Percentiles rank a stretch among this genome's conserved stretches.
Evolutionary conservation across 73 alveolate genomes (phyloP).

Genomic region (Paraurostyla sp.): DNA sequence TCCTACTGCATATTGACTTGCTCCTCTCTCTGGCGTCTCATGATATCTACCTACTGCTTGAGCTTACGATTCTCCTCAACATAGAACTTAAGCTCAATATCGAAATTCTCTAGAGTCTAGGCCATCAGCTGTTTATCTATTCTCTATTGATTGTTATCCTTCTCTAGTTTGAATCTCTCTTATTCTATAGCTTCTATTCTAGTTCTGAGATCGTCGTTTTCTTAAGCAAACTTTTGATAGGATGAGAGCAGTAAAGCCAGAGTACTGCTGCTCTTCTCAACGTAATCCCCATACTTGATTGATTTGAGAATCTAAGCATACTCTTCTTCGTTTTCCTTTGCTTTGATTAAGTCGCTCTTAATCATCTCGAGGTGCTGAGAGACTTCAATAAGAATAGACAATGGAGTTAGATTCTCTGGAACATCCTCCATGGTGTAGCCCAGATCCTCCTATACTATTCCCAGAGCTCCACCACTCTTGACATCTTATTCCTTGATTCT

Average conservation of each 20-base stretch:
- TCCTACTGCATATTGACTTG: conserved; percentile 5
- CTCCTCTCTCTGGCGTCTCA: conserved; percentile 21
- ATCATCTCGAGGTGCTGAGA: not conserved
- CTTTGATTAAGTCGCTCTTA: not conserved
- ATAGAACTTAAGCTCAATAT: not conserved
- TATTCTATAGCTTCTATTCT: not conserved
- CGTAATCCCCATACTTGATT: not conserved
- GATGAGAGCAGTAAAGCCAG: not conserved
- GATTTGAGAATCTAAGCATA: conserved; percentile 16
- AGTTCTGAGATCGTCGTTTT: conserved; percentile 21
- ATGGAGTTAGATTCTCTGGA: conserved; percentile 5
- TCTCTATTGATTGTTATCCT: not conserved
- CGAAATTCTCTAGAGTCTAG: not conserved
- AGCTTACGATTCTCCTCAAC: not conserved
- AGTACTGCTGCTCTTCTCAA: conserved; percentile 13
- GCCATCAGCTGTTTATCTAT: conserved; percentile 15
- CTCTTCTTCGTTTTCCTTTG: conserved; percentile 35
- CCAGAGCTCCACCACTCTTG: not conserved
- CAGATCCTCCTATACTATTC: not conserved
- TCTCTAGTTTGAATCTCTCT: conserved; percentile 9
- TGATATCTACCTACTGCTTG: not conserved
- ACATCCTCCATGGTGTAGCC: conserved; percentile 34
- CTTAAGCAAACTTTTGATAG: not conserved
- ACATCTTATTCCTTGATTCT: not conserved
- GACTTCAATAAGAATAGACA: conserved; percentile 1